A percentile compares a stretch with the other conserved stretches of the same genome.
These are phyloP conservation scores for Kwoniella bestiolae DNA, from an alignment of 768 basidiomycete genomes.

Conservation along the genomic window DNA sequence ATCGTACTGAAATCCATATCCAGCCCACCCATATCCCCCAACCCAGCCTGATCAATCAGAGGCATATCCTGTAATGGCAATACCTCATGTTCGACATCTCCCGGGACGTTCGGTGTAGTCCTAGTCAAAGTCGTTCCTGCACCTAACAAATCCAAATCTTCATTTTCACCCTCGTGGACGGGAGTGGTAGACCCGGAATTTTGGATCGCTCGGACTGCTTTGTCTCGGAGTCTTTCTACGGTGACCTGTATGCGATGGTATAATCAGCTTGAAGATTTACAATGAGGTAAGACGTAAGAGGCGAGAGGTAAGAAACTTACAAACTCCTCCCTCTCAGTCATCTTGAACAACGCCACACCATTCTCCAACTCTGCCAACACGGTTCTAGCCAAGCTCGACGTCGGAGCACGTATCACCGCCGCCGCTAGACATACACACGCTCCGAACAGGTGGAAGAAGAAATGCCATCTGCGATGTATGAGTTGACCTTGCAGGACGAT, in stretches of 20 bases:
- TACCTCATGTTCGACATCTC: neutral
- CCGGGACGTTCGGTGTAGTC: neutral
- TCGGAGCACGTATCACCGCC: slow-evolving; percentile 17
- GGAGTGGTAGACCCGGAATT: neutral
- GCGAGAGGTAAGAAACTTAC: slow-evolving; percentile 14
- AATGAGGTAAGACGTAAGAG: neutral
- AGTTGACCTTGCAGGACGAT: slow-evolving; percentile 19
- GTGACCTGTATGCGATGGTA: neutral
- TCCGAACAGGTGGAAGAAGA: slow-evolving; percentile 22
- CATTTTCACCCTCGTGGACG: slow-evolving; percentile 9
- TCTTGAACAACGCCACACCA: slow-evolving; percentile 18
- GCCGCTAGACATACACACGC: slow-evolving; percentile 25
- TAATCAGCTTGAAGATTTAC: neutral
- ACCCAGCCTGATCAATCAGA: neutral
- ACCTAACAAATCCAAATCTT: slow-evolving; percentile 20
- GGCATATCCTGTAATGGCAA: neutral
- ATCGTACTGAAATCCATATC: neutral
- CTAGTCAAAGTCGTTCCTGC: slow-evolving; percentile 16
- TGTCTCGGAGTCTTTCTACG: slow-evolving; percentile 15
- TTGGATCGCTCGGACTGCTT: slow-evolving; percentile 13
- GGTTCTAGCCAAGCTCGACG: slow-evolving; percentile 8
- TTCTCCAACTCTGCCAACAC: slow-evolving; percentile 13
- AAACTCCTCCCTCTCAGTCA: slow-evolving; percentile 20
- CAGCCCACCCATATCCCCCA: neutral
- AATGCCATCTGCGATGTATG: slow-evolving; percentile 25